A percentile compares a stretch with the other conserved stretches of the same genome.
Conservation (phyloP, 148 eudicot species). For the Vaccinium macrocarpon region DNA sequence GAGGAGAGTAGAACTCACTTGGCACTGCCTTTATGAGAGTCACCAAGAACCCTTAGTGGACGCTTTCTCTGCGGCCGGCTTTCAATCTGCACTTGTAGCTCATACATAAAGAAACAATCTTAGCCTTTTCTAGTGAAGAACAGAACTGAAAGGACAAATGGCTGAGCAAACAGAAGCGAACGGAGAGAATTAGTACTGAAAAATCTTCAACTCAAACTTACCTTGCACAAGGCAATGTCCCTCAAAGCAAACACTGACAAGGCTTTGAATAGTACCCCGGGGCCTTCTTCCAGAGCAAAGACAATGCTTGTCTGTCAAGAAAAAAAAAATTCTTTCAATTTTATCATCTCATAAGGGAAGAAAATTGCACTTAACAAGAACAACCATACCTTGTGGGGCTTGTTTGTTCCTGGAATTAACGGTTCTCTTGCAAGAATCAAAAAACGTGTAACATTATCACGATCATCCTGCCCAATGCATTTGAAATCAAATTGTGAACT, state of each 20-base stretch:
- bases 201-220: conserved; percentile 4
- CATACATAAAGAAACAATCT: conserved; percentile 7
- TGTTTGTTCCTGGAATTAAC: conserved; percentile 65
- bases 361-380: neutral
- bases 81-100: conserved; percentile 59
- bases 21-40: conserved; percentile 77
- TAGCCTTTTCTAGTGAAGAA: neutral
- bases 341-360: neutral
- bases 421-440: conserved; percentile 95
- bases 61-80: conserved; percentile 89
- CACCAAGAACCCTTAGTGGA: conserved; percentile 90
- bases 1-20: conserved; percentile 53
- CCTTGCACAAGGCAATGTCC: conserved; percentile 84
- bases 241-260: conserved; percentile 88
- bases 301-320: conserved; percentile 83
- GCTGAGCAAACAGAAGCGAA: no score
- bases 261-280: conserved; percentile 90
- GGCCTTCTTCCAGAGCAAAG: conserved; percentile 86
- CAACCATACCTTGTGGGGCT: conserved; percentile 64
- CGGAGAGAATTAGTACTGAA: no score
- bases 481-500: conserved; percentile 12
- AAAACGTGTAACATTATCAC: conserved; percentile 79
- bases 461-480: conserved; percentile 57
- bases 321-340: no score
- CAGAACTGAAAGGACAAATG: no score